Evolutionary conservation across 257 asterid genomes (phyloP).

Genomic region (Linderniella brevidens): DNA sequence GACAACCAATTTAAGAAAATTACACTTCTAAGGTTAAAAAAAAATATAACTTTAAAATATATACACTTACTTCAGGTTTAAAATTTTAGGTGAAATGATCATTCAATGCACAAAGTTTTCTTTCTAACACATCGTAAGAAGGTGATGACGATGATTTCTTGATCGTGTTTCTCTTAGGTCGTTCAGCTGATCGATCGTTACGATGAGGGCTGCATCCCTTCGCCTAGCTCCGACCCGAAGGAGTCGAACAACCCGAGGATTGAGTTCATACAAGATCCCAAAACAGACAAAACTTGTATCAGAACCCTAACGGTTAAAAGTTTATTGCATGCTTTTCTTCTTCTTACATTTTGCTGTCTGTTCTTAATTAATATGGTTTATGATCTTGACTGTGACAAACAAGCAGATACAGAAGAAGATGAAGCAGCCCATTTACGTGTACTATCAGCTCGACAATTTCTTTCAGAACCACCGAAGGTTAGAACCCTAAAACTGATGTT

Average conservation of each 20-base stretch:
- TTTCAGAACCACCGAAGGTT: slow-evolving; percentile 76
- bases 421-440: slow-evolving; percentile 56
- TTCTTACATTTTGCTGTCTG: not conserved
- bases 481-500: slow-evolving; percentile 1
- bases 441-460: slow-evolving; percentile 72
- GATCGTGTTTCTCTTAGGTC: slow-evolving; percentile 25
- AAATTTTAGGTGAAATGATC: too few relatives aligned
- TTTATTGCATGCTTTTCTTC: not conserved
- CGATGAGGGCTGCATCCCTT: slow-evolving; percentile 49
- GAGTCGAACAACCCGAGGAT: slow-evolving; percentile 24
- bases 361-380: not conserved
- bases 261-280: slow-evolving; percentile 28
- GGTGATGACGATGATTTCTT: too few relatives aligned
- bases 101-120: too few relatives aligned
- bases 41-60: too few relatives aligned
- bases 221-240: slow-evolving; percentile 9
- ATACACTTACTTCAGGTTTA: too few relatives aligned
- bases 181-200: slow-evolving; percentile 66
- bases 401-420: slow-evolving; percentile 64
- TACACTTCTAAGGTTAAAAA: too few relatives aligned
- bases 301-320: slow-evolving; percentile 37
- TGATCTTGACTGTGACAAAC: too few relatives aligned
- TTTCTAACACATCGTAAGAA: too few relatives aligned
- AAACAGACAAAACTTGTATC: slow-evolving; percentile 38
- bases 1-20: too few relatives aligned